These are phyloP conservation scores for Amphibolis antarctica DNA, from an alignment of 106 monocot species.

Conservation along the genomic window DNA sequence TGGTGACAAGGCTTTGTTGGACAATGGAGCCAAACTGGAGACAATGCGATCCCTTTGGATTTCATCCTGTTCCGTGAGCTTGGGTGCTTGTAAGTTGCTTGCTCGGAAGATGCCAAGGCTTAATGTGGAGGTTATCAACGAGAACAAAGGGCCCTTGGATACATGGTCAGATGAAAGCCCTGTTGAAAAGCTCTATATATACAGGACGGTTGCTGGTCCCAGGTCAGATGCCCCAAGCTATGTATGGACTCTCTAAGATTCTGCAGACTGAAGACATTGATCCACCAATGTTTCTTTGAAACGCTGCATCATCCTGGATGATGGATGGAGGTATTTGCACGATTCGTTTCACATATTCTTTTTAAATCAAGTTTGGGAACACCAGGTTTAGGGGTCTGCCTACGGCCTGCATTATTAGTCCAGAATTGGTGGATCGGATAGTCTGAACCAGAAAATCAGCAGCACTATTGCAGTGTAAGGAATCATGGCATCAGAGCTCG, in stretches of 20 bases:
- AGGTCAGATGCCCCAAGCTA: conserved; percentile 41
- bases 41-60: conserved; percentile 99
- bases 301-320: no score
- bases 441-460: no score
- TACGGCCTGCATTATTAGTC: no score
- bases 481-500: no score
- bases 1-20: conserved; percentile 55
- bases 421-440: no score
- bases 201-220: conserved; percentile 52
- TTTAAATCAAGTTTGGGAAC: no score
- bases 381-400: no score
- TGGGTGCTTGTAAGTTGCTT: conserved; percentile 48
- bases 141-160: conserved; percentile 19
- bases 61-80: conserved; percentile 56
- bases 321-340: no score
- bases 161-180: conserved; percentile 21
- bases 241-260: conserved; percentile 18
- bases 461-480: no score
- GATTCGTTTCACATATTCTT: no score
- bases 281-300: no score
- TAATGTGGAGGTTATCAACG: conserved; percentile 69
- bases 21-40: conserved; percentile 52
- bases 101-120: conserved; percentile 55
- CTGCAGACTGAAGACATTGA: no score
- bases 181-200: conserved; percentile 72